Evolutionary conservation across 2,329 filamentous ascomycete species (phyloP).

Genomic region (Zalaria sp.): DNA sequence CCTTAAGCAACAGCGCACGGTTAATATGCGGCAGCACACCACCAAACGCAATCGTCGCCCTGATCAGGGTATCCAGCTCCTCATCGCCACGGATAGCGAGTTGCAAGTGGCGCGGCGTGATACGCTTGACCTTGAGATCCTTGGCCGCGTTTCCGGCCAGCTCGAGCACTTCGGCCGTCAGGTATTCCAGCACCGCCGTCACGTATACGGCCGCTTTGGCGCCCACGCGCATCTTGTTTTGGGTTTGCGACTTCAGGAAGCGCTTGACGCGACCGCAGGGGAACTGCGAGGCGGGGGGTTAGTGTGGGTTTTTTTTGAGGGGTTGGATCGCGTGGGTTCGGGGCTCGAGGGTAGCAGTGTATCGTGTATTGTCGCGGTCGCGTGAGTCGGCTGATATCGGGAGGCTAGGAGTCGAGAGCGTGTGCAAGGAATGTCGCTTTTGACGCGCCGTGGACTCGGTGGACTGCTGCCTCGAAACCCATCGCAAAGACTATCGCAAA

Average conservation of each 20-base stretch:
- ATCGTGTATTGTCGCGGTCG: no score
- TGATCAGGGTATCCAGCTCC: constrained; percentile 93
- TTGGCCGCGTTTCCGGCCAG: constrained; percentile 97
- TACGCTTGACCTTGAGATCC: constrained; percentile 99
- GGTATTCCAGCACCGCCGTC: constrained; percentile 92
- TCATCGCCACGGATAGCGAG: constrained; percentile 97
- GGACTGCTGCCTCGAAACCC: neutral
- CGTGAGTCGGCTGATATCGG: no score
- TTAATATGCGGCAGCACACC: constrained; percentile 99
- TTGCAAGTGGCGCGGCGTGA: constrained; percentile 93
- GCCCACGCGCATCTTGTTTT: constrained; percentile 99
- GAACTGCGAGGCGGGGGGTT: constrained; percentile 47
- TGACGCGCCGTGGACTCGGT: constrained; percentile 1
- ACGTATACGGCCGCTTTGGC: constrained; percentile 98
- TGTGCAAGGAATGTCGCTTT: neutral
- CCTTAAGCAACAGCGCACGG: constrained; percentile 86
- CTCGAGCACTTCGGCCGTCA: constrained; percentile 95
- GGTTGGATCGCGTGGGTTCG: neutral
- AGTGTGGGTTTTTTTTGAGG: neutral
- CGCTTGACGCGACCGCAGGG: constrained; percentile 99
- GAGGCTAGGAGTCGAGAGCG: no score
- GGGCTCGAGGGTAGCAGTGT: no score
- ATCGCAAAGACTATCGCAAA: constrained; percentile 10
- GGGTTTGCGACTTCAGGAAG: constrained; percentile 97
- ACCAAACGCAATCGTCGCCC: constrained; percentile 94